These are phyloP conservation scores for Chenopodium quinoa DNA, from an alignment of 148 eudicot species.

Conservation along the genomic window DNA sequence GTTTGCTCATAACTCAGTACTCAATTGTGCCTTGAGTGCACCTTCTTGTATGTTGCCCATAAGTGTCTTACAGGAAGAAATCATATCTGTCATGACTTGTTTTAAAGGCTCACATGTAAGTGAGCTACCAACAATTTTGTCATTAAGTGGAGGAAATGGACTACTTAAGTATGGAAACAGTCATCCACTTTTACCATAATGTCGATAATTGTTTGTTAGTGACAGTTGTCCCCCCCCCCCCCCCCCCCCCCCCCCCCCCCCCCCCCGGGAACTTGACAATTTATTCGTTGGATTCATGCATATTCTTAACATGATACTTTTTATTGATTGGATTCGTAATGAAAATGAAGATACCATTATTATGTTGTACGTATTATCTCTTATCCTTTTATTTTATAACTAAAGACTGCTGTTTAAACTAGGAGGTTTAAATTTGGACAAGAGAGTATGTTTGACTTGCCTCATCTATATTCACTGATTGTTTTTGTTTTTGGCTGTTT, in stretches of 20 bases:
- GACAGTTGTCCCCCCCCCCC: too few relatives aligned
- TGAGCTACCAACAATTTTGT: not conserved
- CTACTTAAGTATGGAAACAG: too few relatives aligned
- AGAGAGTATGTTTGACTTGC: not conserved
- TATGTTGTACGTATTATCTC: too few relatives aligned
- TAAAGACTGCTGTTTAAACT: not conserved
- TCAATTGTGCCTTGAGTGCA: conserved; percentile 1
- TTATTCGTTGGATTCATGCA: too few relatives aligned
- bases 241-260: too few relatives aligned
- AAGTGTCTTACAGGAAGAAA: not conserved
- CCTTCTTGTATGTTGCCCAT: not conserved
- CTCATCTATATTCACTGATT: not conserved
- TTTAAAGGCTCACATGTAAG: not conserved
- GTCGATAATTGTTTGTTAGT: too few relatives aligned
- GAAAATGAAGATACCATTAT: not conserved
- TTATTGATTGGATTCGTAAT: not conserved
- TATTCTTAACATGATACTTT: too few relatives aligned
- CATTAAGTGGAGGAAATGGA: too few relatives aligned
- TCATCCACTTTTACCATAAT: too few relatives aligned
- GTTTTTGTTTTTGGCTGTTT: not conserved
- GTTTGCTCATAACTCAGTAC: conserved; percentile 3
- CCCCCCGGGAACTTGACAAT: too few relatives aligned
- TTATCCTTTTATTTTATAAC: too few relatives aligned
- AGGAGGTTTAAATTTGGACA: not conserved
- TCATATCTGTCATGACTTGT: not conserved